A percentile compares a stretch with the other conserved stretches of the same genome.
Evolutionary conservation across 768 basidiomycete species (phyloP).

Genomic region (Neoboletus brunneissimus): DNA sequence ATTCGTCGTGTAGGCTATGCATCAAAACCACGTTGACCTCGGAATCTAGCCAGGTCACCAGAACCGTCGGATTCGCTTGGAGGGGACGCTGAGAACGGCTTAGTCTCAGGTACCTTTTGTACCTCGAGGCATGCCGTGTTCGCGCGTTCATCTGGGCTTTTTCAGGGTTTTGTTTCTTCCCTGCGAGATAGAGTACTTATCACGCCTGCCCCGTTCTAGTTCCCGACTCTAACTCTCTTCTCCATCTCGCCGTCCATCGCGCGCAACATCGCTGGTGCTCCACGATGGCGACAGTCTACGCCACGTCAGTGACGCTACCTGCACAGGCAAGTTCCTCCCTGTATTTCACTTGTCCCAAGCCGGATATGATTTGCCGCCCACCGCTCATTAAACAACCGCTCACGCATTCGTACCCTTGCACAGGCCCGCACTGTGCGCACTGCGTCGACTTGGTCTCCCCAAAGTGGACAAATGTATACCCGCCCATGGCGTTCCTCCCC

Average conservation of each 20-base stretch:
- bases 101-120: conserved; percentile 7
- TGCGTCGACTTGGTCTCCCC: conserved; percentile 3
- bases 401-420: too few relatives aligned
- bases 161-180: conserved; percentile 11
- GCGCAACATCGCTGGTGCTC: too few relatives aligned
- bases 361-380: background rate
- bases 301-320: background rate
- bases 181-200: conserved; percentile 10
- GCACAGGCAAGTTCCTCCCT: conserved; percentile 16
- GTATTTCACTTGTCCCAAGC: background rate
- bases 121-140: conserved; percentile 18
- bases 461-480: conserved; percentile 10
- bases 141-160: background rate
- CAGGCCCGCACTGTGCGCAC: conserved; percentile 21
- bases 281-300: conserved; percentile 10
- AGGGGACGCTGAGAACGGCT: too few relatives aligned
- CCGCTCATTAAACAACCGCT: background rate
- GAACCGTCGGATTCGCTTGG: too few relatives aligned
- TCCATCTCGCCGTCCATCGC: background rate
- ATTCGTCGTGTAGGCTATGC: too few relatives aligned
- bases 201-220: background rate
- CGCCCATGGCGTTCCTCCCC: conserved; percentile 33
- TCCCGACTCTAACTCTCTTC: background rate
- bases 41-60: too few relatives aligned
- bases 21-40: too few relatives aligned